Conservation (phyloP, 352 stramenopile genomes). For the Phytophthora cactorum region DNA sequence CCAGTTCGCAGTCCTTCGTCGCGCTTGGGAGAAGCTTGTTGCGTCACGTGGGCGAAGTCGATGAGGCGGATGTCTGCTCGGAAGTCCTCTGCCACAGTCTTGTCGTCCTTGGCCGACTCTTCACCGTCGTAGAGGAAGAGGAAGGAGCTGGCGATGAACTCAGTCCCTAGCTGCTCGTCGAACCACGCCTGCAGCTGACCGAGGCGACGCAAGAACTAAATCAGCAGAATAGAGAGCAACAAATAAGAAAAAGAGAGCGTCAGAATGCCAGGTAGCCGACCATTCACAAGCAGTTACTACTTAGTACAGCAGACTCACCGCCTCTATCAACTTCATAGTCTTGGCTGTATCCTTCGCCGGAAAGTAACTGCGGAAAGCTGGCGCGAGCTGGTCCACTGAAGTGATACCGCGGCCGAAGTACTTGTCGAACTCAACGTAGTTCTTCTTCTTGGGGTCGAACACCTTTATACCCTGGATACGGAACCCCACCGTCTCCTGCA, state of each 20-base stretch:
- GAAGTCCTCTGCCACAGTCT: slow-evolving; percentile 5
- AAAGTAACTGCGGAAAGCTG: slow-evolving; percentile 88
- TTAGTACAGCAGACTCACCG: slow-evolving; percentile 36
- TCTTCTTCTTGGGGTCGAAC: slow-evolving; percentile 55
- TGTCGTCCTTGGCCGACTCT: not conserved
- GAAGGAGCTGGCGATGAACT: slow-evolving; percentile 96
- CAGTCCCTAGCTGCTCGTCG: slow-evolving; percentile 73
- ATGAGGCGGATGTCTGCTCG: slow-evolving; percentile 77
- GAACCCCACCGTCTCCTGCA: slow-evolving; percentile 92
- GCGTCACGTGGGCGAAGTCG: slow-evolving; percentile 81
- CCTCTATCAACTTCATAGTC: slow-evolving; percentile 43
- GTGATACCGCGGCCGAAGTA: slow-evolving; percentile 78
- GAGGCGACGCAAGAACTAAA: slow-evolving; percentile 74
- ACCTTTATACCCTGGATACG: slow-evolving; percentile 95
- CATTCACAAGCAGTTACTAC: not conserved
- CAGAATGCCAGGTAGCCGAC: not conserved
- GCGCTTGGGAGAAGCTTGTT: slow-evolving; percentile 26
- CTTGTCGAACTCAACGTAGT: slow-evolving; percentile 89
- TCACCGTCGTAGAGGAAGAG: slow-evolving; percentile 94
- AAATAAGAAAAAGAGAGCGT: slow-evolving; percentile 10
- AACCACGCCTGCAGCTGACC: slow-evolving; percentile 77
- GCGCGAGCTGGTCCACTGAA: slow-evolving; percentile 58
- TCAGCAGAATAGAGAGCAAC: not conserved
- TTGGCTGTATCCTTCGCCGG: slow-evolving; percentile 33
- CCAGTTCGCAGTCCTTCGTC: slow-evolving; percentile 73